Evolutionary conservation across 495 filamentous ascomycete genomes (phyloP).

Genomic region (Aspergillus saccharolyticus): DNA sequence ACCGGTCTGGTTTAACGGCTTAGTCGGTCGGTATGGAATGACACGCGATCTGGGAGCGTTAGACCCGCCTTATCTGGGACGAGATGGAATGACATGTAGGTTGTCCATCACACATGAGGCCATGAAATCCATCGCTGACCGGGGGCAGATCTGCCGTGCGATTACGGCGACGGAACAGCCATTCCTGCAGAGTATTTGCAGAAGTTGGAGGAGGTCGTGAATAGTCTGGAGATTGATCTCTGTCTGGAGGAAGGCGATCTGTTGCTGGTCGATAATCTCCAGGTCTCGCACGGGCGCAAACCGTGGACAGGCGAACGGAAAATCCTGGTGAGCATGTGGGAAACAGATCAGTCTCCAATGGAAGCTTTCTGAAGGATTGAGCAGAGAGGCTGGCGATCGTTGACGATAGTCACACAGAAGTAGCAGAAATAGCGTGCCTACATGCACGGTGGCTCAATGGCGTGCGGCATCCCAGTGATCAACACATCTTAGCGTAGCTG

Average conservation of each 20-base stretch:
- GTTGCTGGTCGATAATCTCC: constrained; percentile 1
- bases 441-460: too few relatives aligned
- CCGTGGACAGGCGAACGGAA: neutral
- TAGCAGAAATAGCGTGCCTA: too few relatives aligned
- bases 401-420: neutral
- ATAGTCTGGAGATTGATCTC: neutral
- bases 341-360: neutral
- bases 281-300: constrained; percentile 2
- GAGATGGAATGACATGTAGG: constrained; percentile 5
- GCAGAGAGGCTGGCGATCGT: neutral
- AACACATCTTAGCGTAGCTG: too few relatives aligned
- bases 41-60: constrained; percentile 1
- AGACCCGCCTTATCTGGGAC: neutral
- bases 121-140: too few relatives aligned
- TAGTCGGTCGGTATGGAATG: constrained; percentile 2
- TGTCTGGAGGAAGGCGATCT: constrained; percentile 3
- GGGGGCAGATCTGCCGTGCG: constrained; percentile 1
- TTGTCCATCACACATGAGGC: too few relatives aligned
- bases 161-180: constrained; percentile 1
- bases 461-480: too few relatives aligned
- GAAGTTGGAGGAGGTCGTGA: neutral
- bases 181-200: constrained; percentile 1
- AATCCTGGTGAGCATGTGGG: constrained; percentile 7
- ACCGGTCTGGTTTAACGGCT: constrained; percentile 4
- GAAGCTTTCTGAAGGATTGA: neutral